Evolutionary conservation across 2,329 filamentous ascomycete species (phyloP).

Genomic region (Penicillium janthinellum): DNA sequence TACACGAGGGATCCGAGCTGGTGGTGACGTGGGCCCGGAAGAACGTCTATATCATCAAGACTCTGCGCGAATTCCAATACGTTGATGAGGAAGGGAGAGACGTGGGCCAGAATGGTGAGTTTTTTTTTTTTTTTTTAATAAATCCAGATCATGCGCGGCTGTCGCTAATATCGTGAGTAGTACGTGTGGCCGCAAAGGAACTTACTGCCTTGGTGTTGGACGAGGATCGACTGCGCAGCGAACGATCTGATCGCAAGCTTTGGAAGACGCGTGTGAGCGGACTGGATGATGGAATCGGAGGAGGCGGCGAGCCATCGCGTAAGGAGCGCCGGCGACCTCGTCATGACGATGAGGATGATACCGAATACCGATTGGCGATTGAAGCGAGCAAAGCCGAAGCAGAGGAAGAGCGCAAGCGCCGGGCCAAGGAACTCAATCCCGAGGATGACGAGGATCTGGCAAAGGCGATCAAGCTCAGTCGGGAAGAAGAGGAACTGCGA

Average conservation of each 20-base stretch:
- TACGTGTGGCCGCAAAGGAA: constrained; percentile 94
- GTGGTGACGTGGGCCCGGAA: constrained; percentile 98
- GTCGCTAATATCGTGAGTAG: constrained; percentile 50
- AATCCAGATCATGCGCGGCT: neutral
- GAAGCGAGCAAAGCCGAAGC: constrained; percentile 95
- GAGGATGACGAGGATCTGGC: constrained; percentile 89
- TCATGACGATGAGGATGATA: constrained; percentile 74
- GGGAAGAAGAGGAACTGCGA: constrained; percentile 84
- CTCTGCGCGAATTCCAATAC: constrained; percentile 93
- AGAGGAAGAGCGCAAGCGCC: constrained; percentile 82
- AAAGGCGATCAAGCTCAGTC: constrained; percentile 92
- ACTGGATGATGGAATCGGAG: constrained; percentile 71
- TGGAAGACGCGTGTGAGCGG: constrained; percentile 98
- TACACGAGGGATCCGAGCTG: constrained; percentile 94
- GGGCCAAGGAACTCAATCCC: constrained; percentile 58
- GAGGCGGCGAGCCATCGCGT: constrained; percentile 47
- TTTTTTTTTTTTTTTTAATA: no score
- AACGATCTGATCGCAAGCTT: constrained; percentile 85
- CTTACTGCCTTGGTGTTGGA: constrained; percentile 88
- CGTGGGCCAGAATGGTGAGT: constrained; percentile 91
- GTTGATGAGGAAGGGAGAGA: constrained; percentile 93
- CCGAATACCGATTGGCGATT: constrained; percentile 85
- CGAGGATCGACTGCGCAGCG: constrained; percentile 85
- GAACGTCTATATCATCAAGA: constrained; percentile 99
- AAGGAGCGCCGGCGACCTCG: constrained; percentile 50